phyloP scores from a whole-genome alignment of 805 yeast species.

The Wickerhamiella occidentalis region DNA sequence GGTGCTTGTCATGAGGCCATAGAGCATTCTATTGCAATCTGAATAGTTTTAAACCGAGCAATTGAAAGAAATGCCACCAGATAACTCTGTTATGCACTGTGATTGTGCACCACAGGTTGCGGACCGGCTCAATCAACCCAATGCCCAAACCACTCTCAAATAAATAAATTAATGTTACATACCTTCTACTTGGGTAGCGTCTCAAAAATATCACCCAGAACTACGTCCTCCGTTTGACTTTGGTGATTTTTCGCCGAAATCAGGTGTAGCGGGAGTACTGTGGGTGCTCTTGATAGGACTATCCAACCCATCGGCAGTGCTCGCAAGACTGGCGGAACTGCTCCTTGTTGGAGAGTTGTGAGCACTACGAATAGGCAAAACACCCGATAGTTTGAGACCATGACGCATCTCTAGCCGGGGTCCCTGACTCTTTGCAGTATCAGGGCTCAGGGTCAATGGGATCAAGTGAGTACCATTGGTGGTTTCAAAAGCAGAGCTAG shows the following conservation, averaged over 20 bases:
- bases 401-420: background rate
- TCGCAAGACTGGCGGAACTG: background rate
- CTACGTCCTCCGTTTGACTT: too few species aligned
- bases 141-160: too few species aligned
- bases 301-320: background rate
- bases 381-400: background rate
- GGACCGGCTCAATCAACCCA: too few species aligned
- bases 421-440: background rate
- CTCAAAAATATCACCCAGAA: background rate
- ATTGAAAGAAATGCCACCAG: too few species aligned
- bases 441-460: conserved; percentile 8
- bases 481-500: conserved; percentile 7
- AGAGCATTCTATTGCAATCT: too few species aligned
- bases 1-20: too few species aligned
- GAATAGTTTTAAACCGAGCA: too few species aligned
- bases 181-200: too few species aligned
- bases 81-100: too few species aligned
- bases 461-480: conserved; percentile 3
- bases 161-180: too few species aligned
- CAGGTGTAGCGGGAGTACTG: background rate
- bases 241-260: background rate
- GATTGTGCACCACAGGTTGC: too few species aligned
- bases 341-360: background rate
- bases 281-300: background rate
- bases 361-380: conserved; percentile 3